phyloP scores from a whole-genome alignment of 164 flowering plant genomes.

The Chimonanthus praecox region DNA sequence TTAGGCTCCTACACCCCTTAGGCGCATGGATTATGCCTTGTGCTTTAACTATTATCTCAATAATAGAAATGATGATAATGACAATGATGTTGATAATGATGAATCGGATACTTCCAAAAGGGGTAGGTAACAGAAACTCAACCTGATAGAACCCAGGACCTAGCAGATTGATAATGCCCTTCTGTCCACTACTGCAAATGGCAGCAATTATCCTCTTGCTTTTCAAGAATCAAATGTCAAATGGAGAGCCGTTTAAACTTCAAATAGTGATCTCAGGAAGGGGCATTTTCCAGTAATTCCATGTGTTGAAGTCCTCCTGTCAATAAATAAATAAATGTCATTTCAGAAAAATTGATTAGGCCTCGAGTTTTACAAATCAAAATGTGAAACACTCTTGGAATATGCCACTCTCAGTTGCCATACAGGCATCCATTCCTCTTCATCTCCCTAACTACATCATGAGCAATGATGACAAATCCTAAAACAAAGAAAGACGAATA shows the following conservation, averaged over 20 bases:
- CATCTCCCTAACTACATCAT: too few relatives aligned
- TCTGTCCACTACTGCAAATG: not conserved
- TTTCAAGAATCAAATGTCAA: not conserved
- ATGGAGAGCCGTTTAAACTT: constrained; percentile 12
- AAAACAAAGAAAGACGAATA: not conserved
- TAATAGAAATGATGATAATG: not conserved
- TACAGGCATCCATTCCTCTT: not conserved
- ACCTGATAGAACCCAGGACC: not conserved
- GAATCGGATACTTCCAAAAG: not conserved
- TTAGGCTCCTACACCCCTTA: too few relatives aligned
- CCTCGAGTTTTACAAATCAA: too few relatives aligned
- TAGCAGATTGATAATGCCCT: too few relatives aligned
- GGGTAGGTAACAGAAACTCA: not conserved
- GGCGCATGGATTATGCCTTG: too few relatives aligned
- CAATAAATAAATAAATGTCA: not conserved
- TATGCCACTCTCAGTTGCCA: not conserved
- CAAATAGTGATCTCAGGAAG: constrained; percentile 42
- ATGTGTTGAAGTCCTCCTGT: constrained; percentile 90
- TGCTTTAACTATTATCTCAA: too few relatives aligned
- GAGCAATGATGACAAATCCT: not conserved
- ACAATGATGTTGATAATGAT: not conserved
- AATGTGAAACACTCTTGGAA: not conserved
- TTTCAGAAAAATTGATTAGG: not conserved
- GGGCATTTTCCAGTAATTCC: constrained; percentile 91
- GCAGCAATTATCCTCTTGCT: not conserved